Evolutionary conservation across 192 early-diverging fungal species (phyloP), one percentile per base, ranked within the genome.

Genomic region (Podila epigama): DNA sequence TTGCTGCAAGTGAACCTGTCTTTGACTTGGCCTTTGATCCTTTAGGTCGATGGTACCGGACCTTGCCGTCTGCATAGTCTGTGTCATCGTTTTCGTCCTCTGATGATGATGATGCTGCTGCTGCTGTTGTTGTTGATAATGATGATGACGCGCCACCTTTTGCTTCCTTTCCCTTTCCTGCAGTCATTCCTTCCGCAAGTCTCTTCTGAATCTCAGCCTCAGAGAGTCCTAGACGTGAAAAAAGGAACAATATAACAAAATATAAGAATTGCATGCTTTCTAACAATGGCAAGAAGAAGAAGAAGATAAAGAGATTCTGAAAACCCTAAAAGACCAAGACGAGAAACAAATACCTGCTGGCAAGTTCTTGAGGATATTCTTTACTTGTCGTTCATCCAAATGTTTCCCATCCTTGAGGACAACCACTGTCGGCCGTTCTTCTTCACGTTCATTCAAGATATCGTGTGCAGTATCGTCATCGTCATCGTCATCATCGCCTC

Each of bases 331-430:
- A n/a, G n/a, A n/a, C n/a, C n/a, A n/a, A n/a, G 40, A 16, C 40
- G 40, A 16, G 40, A 16, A 1, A 18, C 20, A 5, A 28, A 16
- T 68, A 72, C 79, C 69, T 48, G 69, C 51, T 27, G 65, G 69
- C 18, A 72, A 59, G 33, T 80, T 72, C 13, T 72, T 72, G 7
- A 80, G 34, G 0, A 72, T 51, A 48, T 80, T 68, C 25, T 58
- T 63, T 33, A 80, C 79, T 35, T 80, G 79, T 15, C 70, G 64
- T 55, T 80, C 79, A 70, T 72, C 70, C 36, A 80, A 22, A 62
- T 80, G 79, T 18, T 71, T 80, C 8, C 69, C 51, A 25, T 80
- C 79, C 32, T 80, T 80, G 27, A 80, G 55, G 5, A 80, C 79
- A n/a, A 80, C 79, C 1, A 80, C 70, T 5, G 69, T 70, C 5